Conservation (phyloP, 306 rosid species). For the Sicyos baderoa region DNA sequence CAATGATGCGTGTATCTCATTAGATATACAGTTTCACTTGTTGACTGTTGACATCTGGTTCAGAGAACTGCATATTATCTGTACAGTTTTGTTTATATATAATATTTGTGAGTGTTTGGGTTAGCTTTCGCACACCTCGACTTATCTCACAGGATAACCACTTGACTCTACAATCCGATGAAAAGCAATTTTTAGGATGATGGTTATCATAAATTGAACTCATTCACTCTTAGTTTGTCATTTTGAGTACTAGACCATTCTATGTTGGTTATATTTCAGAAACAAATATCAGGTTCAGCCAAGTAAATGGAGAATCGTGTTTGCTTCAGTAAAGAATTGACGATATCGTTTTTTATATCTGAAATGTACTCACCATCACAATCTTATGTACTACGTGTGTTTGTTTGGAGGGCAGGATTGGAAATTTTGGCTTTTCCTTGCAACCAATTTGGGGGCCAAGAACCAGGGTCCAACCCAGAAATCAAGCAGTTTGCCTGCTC, state of each 20-base stretch:
- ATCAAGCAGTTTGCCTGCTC: slow-evolving; percentile 96
- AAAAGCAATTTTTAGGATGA: too few relatives aligned
- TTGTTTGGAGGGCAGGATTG: slow-evolving; percentile 42
- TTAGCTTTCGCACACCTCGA: too few relatives aligned
- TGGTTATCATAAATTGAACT: too few relatives aligned
- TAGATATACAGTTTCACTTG: background rate
- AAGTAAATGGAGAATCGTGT: background rate
- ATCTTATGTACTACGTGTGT: background rate
- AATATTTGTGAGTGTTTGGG: too few relatives aligned
- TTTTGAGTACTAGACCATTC: too few relatives aligned
- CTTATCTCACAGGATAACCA: too few relatives aligned
- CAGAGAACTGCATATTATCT: background rate
- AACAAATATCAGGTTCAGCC: background rate
- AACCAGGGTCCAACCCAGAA: slow-evolving; percentile 86
- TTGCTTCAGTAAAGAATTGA: background rate
- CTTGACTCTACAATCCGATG: too few relatives aligned
- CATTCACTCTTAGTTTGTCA: too few relatives aligned
- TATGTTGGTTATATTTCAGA: too few relatives aligned
- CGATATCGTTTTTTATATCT: background rate
- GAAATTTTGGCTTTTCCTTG: slow-evolving; percentile 96
- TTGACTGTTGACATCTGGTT: background rate
- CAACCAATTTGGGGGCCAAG: slow-evolving; percentile 97
- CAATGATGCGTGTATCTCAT: background rate
- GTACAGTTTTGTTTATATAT: too few relatives aligned
- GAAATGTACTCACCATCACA: background rate